phyloP scores from a whole-genome alignment of 805 yeast species.

The Metschnikowia corniflorae region DNA sequence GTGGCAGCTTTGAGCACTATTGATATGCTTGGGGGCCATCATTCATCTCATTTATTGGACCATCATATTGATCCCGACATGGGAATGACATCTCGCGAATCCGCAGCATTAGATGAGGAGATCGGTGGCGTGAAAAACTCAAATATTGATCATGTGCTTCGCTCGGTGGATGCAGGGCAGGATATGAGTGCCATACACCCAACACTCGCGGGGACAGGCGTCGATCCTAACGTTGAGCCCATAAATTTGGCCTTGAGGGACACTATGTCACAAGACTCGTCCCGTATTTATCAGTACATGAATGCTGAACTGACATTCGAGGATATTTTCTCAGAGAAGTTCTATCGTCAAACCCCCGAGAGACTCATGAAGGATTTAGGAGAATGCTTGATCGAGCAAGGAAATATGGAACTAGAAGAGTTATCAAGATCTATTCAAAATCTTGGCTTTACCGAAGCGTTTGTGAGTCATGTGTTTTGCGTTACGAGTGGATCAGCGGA shows the following conservation, averaged over 20 bases:
- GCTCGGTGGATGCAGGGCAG: conserved; percentile 2
- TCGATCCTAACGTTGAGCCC: conserved; percentile 14
- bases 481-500: conserved; percentile 17
- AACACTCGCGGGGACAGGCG: conserved; percentile 11
- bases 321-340: conserved; percentile 11
- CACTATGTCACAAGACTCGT: conserved; percentile 5
- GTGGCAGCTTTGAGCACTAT: conserved; percentile 11
- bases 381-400: conserved; percentile 7
- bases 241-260: conserved; percentile 5
- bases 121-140: conserved; percentile 29
- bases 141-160: conserved; percentile 18
- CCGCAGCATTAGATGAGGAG: conserved; percentile 34
- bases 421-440: conserved; percentile 10
- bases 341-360: conserved; percentile 11
- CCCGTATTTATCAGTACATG: conserved; percentile 10
- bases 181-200: conserved; percentile 16
- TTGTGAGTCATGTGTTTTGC: conserved; percentile 17
- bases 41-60: conserved; percentile 3
- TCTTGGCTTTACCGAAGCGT: conserved; percentile 15
- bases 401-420: conserved; percentile 10
- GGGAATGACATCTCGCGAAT: conserved; percentile 15
- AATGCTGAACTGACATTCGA: conserved; percentile 9
- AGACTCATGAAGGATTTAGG: conserved; percentile 8
- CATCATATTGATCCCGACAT: conserved; percentile 3
- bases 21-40: conserved; percentile 5